Evolutionary conservation across 768 basidiomycete genomes (phyloP).

Genomic region (Mycena chlorophos): DNA sequence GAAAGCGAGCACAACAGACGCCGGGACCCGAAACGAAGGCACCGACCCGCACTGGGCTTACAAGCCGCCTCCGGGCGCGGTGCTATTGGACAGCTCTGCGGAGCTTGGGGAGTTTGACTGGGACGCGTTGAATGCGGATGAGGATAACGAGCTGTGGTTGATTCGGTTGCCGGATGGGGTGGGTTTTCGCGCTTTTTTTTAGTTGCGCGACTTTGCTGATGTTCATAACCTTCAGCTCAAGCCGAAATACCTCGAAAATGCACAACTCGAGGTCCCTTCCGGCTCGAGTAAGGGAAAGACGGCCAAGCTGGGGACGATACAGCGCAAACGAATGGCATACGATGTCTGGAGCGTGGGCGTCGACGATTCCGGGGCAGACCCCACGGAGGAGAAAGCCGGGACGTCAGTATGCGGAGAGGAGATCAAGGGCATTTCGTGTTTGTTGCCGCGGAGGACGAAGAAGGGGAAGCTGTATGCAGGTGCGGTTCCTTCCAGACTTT

Average conservation of each 20-base stretch:
- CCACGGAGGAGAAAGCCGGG: too few relatives aligned
- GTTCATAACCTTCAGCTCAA: slow-evolving; percentile 49
- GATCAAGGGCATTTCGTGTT: slow-evolving; percentile 56
- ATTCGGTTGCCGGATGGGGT: slow-evolving; percentile 70
- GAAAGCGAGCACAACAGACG: slow-evolving; percentile 17
- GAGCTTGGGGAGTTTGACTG: slow-evolving; percentile 66
- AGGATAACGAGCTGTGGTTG: slow-evolving; percentile 70
- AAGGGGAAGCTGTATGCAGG: slow-evolving; percentile 60
- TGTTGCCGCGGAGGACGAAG: slow-evolving; percentile 65
- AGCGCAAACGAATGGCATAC: slow-evolving; percentile 54
- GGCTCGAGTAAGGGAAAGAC: slow-evolving; percentile 38
- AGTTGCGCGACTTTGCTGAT: not conserved
- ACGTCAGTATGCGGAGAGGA: slow-evolving; percentile 58
- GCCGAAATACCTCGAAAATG: slow-evolving; percentile 57
- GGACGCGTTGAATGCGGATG: slow-evolving; percentile 55
- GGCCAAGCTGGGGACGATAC: slow-evolving; percentile 48
- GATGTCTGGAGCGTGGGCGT: slow-evolving; percentile 67
- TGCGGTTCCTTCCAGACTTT: slow-evolving; percentile 26
- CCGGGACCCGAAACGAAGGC: slow-evolving; percentile 51
- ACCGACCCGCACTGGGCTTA: slow-evolving; percentile 59
- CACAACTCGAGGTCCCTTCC: slow-evolving; percentile 48
- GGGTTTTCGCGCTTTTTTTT: slow-evolving; percentile 28
- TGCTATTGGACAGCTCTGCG: slow-evolving; percentile 44
- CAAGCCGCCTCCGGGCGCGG: slow-evolving; percentile 54
- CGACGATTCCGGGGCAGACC: too few relatives aligned